Evolutionary conservation across 2,329 filamentous ascomycete genomes (phyloP).

Genomic region (Fusarium praegraminearum): DNA sequence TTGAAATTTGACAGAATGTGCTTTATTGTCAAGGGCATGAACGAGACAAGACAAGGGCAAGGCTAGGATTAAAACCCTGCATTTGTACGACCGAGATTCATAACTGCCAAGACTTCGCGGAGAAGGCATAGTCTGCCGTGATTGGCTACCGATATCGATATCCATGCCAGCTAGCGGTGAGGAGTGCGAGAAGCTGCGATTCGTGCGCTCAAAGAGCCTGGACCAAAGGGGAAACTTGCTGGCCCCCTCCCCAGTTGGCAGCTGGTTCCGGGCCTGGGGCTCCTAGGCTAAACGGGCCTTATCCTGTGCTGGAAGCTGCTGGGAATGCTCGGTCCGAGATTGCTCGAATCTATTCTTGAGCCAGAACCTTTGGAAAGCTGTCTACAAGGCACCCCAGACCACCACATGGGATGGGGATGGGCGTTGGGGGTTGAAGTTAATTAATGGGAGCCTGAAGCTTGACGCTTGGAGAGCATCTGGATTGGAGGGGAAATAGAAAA

Average conservation of each 20-base stretch:
- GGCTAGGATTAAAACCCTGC: constrained; percentile 29
- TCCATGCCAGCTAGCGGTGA: constrained; percentile 40
- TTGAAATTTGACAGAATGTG: constrained; percentile 32
- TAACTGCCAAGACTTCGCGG: constrained; percentile 31
- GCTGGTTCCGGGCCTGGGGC: not conserved
- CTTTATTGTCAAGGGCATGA: not conserved
- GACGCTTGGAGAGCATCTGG: constrained; percentile 11
- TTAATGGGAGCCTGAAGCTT: not conserved
- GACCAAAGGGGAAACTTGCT: constrained; percentile 34
- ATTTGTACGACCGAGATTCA: constrained; percentile 29
- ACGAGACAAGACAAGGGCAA: constrained; percentile 1
- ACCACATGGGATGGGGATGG: constrained; percentile 5
- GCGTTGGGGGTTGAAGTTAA: constrained; percentile 11
- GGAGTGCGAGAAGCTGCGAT: constrained; percentile 13
- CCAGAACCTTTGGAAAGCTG: constrained; percentile 21
- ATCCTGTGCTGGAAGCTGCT: constrained; percentile 5
- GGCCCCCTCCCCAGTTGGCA: not conserved
- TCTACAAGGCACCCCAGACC: constrained; percentile 4
- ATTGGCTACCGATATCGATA: constrained; percentile 38
- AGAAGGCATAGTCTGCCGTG: constrained; percentile 27
- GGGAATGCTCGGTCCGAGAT: constrained; percentile 27
- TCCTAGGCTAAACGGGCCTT: constrained; percentile 32
- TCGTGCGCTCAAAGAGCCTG: constrained; percentile 30
- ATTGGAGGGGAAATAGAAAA: constrained; percentile 22
- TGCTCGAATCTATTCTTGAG: constrained; percentile 1